phyloP scores from a whole-genome alignment of 1,284 basidiomycete species.

The Moniliella sp. region DNA sequence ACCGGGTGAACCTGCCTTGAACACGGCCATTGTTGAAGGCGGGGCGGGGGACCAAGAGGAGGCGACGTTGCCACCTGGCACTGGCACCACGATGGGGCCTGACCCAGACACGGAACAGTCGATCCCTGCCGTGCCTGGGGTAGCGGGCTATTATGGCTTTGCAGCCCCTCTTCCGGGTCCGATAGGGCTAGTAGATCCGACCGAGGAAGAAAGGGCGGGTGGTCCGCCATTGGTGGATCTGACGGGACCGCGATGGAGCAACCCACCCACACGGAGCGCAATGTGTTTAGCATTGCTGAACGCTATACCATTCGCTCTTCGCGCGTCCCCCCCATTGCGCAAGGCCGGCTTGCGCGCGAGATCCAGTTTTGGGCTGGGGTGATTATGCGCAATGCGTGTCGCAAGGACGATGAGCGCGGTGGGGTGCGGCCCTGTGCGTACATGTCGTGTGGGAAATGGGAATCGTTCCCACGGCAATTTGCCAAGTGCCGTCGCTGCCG shows the following conservation, averaged over 20 bases:
- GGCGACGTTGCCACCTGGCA: too few species aligned
- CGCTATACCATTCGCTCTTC: conserved; percentile 81
- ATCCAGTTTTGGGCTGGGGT: conserved; percentile 98
- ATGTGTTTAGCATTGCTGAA: conserved; percentile 77
- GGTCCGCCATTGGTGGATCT: too few species aligned
- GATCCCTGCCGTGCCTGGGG: too few species aligned
- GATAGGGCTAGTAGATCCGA: too few species aligned
- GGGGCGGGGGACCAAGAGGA: too few species aligned
- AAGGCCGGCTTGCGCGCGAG: conserved; percentile 50
- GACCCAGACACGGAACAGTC: too few species aligned
- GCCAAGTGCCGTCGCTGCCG: conserved; percentile 85
- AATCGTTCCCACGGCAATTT: conserved; percentile 75
- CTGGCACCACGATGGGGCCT: too few species aligned
- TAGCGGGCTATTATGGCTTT: too few species aligned
- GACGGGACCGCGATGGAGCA: neutral
- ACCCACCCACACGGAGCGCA: conserved; percentile 4
- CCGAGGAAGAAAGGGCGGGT: too few species aligned
- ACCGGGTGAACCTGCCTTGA: too few species aligned
- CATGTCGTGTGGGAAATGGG: conserved; percentile 74
- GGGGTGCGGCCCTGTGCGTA: conserved; percentile 94
- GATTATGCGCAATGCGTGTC: conserved; percentile 94
- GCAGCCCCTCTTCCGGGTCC: too few species aligned
- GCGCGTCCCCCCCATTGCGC: conserved; percentile 42
- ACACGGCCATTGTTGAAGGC: too few species aligned
- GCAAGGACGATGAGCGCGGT: conserved; percentile 63